These are phyloP conservation scores for Cucurbita moschata DNA, from an alignment of 306 rosid species.

Conservation along the genomic window DNA sequence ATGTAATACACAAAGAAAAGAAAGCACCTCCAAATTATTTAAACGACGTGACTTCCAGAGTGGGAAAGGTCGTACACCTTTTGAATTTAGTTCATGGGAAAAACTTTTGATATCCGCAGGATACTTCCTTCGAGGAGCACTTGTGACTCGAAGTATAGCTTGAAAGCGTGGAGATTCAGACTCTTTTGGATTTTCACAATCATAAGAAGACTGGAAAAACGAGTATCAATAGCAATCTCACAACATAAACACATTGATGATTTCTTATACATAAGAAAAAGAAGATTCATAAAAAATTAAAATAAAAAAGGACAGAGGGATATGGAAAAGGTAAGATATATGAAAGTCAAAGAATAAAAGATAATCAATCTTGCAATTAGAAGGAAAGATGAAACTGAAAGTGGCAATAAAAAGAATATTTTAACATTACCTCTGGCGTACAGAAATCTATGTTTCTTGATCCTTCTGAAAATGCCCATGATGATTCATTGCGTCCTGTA, in stretches of 20 bases:
- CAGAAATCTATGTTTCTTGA: constrained; percentile 54
- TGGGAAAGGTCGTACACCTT: constrained; percentile 90
- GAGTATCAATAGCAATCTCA: constrained; percentile 3
- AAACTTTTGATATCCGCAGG: constrained; percentile 86
- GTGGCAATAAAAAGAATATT: neutral
- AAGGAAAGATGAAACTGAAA: constrained; percentile 2
- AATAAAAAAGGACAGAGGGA: neutral
- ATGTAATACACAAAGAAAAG: constrained; percentile 9
- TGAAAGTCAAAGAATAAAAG: neutral
- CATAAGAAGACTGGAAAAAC: constrained; percentile 53
- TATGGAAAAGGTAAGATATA: neutral
- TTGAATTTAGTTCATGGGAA: constrained; percentile 92
- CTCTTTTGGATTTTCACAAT: constrained; percentile 94
- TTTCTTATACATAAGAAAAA: neutral
- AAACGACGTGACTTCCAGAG: constrained; percentile 93
- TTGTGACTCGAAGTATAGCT: constrained; percentile 86
- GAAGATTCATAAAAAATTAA: neutral
- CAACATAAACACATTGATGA: neutral
- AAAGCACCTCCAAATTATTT: constrained; percentile 75
- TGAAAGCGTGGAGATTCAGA: constrained; percentile 99
- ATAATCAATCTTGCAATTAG: neutral
- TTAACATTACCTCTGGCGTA: constrained; percentile 71
- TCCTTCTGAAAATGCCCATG: constrained; percentile 45
- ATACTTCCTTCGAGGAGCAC: constrained; percentile 87
- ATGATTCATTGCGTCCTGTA: constrained; percentile 45